A percentile compares a stretch with the other conserved stretches of the same genome.
Evolutionary conservation across 768 basidiomycete species (phyloP).

Genomic region (Leucocoprinus leucothites): DNA sequence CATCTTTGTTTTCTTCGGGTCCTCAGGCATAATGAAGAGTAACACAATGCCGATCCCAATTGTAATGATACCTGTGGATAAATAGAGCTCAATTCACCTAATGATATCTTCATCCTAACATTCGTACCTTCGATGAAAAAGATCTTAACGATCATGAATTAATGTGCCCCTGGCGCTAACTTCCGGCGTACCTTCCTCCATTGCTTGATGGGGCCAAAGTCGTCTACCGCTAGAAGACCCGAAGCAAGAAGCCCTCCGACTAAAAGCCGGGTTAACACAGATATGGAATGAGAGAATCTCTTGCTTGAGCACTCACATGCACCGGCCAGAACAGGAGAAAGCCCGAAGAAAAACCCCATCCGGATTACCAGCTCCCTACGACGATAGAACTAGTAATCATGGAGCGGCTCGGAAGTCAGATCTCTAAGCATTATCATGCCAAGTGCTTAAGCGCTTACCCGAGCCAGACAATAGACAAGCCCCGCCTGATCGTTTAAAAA

Average conservation of each 20-base stretch:
- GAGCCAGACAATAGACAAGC: conserved; percentile 34
- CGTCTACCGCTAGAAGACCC: conserved; percentile 26
- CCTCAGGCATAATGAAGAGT: conserved; percentile 25
- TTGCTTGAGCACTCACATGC: conserved; percentile 25
- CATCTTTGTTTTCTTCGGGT: conserved; percentile 24
- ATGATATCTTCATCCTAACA: neutral
- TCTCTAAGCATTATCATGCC: neutral
- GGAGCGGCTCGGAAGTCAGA: neutral
- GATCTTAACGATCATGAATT: conserved; percentile 22
- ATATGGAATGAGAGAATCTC: neutral
- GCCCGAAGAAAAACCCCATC: conserved; percentile 32
- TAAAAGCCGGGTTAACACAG: conserved; percentile 9
- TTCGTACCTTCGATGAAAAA: conserved; percentile 38
- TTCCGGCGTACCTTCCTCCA: conserved; percentile 27
- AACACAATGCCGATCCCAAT: conserved; percentile 22
- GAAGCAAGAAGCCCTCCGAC: conserved; percentile 37
- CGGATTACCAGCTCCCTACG: conserved; percentile 32
- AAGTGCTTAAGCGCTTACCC: conserved; percentile 23
- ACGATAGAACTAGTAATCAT: conserved; percentile 28
- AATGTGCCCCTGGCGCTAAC: neutral
- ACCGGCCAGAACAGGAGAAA: conserved; percentile 30
- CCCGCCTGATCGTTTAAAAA: conserved; percentile 27
- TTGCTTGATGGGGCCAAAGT: conserved; percentile 27
- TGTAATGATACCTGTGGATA: conserved; percentile 24
- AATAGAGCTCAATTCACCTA: neutral